Conservation (phyloP, 2,329 filamentous ascomycete genomes). For the Akanthomyces muscarius region DNA sequence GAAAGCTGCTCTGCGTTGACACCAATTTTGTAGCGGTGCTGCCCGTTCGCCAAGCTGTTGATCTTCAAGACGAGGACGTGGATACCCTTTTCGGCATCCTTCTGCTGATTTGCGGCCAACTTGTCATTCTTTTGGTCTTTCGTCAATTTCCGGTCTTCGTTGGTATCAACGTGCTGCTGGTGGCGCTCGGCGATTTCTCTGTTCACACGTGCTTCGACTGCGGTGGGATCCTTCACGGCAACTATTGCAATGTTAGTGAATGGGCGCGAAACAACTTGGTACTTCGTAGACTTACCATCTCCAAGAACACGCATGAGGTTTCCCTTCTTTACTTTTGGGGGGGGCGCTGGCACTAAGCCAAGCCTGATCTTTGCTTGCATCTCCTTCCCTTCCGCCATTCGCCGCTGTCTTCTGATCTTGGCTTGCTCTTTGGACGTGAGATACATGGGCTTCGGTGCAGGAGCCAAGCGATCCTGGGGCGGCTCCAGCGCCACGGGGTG, state of each 20-base stretch:
- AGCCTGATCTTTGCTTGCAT: conserved; percentile 93
- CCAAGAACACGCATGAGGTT: conserved; percentile 97
- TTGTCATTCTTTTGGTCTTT: conserved; percentile 88
- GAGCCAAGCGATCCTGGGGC: conserved; percentile 79
- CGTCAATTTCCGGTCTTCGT: conserved; percentile 81
- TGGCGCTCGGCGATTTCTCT: conserved; percentile 85
- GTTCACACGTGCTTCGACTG: conserved; percentile 91
- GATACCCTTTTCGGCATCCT: conserved; percentile 83
- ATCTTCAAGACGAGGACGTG: conserved; percentile 86
- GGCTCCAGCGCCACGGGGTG: conserved; percentile 89
- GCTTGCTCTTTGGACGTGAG: conserved; percentile 87
- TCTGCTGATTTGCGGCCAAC: conserved; percentile 74
- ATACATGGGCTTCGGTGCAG: conserved; percentile 82
- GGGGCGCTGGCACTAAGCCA: conserved; percentile 82
- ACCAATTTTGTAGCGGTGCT: conserved; percentile 89
- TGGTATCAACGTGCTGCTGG: conserved; percentile 70
- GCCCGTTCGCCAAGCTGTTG: conserved; percentile 81
- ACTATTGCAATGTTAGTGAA: conserved; percentile 28
- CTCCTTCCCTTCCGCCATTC: conserved; percentile 92
- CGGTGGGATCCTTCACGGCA: conserved; percentile 90
- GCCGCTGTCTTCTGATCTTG: conserved; percentile 82
- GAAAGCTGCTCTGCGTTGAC: conserved; percentile 87
- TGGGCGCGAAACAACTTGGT: not conserved
- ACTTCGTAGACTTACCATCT: conserved; percentile 52
- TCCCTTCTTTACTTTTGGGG: conserved; percentile 93